Percentiles rank a stretch among this genome's conserved stretches.
These are phyloP conservation scores for Candida sp. DNA, from an alignment of 1,139 yeast genomes.

Conservation along the genomic window DNA sequence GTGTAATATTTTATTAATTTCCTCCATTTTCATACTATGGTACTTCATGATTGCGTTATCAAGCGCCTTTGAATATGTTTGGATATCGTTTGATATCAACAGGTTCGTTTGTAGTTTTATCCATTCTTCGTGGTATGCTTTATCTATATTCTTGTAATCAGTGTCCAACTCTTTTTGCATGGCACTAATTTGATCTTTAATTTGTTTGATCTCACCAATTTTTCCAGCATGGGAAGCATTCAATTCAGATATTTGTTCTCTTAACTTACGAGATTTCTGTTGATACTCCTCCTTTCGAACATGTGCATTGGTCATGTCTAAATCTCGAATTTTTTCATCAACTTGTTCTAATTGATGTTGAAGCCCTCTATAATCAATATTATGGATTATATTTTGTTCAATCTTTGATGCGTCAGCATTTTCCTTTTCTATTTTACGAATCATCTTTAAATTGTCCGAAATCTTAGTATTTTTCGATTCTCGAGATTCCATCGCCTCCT, in stretches of 20 bases:
- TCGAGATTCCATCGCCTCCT: slow-evolving; percentile 6
- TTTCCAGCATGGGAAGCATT: slow-evolving; percentile 74
- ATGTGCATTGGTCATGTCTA: slow-evolving; percentile 61
- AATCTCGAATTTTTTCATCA: slow-evolving; percentile 21
- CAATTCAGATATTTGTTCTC: slow-evolving; percentile 52
- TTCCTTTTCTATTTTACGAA: slow-evolving; percentile 24
- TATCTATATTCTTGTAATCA: slow-evolving; percentile 70
- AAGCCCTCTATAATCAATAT: slow-evolving; percentile 34
- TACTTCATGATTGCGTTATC: slow-evolving; percentile 94
- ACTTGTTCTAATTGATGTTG: slow-evolving; percentile 24
- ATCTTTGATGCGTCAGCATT: slow-evolving; percentile 33
- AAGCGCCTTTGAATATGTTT: slow-evolving; percentile 77
- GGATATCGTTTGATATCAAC: slow-evolving; percentile 81
- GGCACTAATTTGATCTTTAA: slow-evolving; percentile 65
- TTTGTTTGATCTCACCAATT: slow-evolving; percentile 81
- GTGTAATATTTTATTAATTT: slow-evolving; percentile 81
- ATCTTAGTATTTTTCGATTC: slow-evolving; percentile 13
- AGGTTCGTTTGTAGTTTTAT: slow-evolving; percentile 74
- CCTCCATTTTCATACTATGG: slow-evolving; percentile 90
- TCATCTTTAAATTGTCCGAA: slow-evolving; percentile 17
- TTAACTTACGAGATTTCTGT: slow-evolving; percentile 49
- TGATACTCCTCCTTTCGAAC: slow-evolving; percentile 62
- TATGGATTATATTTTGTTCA: slow-evolving; percentile 37
- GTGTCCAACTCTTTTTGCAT: slow-evolving; percentile 57
- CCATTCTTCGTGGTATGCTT: slow-evolving; percentile 65